Evolutionary conservation across 2,329 filamentous ascomycete genomes (phyloP).

Genomic region (Emmonsiellopsis sp.): DNA sequence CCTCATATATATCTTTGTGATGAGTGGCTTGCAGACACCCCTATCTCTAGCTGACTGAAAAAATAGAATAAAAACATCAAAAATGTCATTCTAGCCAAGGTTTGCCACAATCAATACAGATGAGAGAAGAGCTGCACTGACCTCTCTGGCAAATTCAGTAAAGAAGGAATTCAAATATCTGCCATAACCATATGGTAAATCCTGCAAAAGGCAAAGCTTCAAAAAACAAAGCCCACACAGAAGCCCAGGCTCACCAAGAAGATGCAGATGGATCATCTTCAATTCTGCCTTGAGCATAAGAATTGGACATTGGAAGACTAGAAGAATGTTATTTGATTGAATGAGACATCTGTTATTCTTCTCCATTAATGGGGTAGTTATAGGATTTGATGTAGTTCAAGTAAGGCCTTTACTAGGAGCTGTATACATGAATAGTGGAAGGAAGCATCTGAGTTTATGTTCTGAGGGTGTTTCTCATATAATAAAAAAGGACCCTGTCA

Average conservation of each 20-base stretch:
- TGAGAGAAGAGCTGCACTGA: conserved; percentile 8
- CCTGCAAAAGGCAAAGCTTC: conserved; percentile 6
- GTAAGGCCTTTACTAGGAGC: conserved; percentile 8
- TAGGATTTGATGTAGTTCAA: conserved; percentile 6
- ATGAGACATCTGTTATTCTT: not conserved
- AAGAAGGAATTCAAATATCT: conserved; percentile 6
- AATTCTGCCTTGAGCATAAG: conserved; percentile 10
- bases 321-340: conserved; percentile 5
- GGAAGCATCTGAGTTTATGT: conserved; percentile 18
- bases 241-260: conserved; percentile 10
- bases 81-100: not conserved
- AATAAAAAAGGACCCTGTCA: conserved; percentile 19
- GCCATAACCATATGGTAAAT: not conserved
- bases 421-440: conserved; percentile 11
- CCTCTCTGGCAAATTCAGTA: conserved; percentile 5
- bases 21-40: conserved; percentile 7
- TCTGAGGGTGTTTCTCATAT: conserved; percentile 20
- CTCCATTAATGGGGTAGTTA: conserved; percentile 3
- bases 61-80: too few relatives aligned
- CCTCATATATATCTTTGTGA: conserved; percentile 6
- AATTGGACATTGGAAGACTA: conserved; percentile 15
- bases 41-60: too few relatives aligned
- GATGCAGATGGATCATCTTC: conserved; percentile 5
- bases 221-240: conserved; percentile 9
- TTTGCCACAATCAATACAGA: conserved; percentile 4